A percentile compares a stretch with the other conserved stretches of the same genome.
Conservation (phyloP, 257 asterid species). For the Fraxinus excelsior region DNA sequence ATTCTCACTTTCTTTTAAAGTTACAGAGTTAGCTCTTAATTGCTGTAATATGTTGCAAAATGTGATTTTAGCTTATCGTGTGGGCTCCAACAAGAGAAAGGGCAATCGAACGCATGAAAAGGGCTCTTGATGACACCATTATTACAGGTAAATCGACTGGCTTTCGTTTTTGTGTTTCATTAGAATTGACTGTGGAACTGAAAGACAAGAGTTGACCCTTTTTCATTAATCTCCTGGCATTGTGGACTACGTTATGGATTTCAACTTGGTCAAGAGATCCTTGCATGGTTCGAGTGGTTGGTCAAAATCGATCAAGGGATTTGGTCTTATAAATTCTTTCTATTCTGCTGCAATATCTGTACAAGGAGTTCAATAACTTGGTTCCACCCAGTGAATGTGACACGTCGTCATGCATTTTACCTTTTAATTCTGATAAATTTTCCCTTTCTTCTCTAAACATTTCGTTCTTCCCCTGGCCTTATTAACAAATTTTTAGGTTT, state of each 20-base stretch:
- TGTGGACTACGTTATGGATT: slow-evolving; percentile 2
- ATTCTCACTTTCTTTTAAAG: slow-evolving; percentile 19
- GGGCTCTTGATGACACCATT: slow-evolving; percentile 92
- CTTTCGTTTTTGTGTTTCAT: not conserved
- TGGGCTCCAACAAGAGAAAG: slow-evolving; percentile 99
- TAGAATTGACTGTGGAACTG: slow-evolving; percentile 14
- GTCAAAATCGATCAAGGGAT: not conserved
- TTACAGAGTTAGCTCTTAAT: slow-evolving; percentile 14
- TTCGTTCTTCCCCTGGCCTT: not conserved
- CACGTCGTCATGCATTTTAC: not conserved
- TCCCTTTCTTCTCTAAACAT: too few relatives aligned
- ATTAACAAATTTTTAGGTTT: not conserved
- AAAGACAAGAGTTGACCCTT: not conserved
- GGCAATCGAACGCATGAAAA: slow-evolving; percentile 96
- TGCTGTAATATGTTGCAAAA: slow-evolving; percentile 22
- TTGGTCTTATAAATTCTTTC: not conserved
- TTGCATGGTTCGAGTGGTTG: not conserved
- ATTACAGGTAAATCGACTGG: slow-evolving; percentile 60
- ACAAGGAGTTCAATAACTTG: not conserved
- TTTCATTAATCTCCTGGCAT: not conserved
- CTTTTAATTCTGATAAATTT: too few relatives aligned
- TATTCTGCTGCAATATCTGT: not conserved
- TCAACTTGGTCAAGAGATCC: not conserved
- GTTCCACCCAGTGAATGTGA: not conserved
- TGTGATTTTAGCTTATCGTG: slow-evolving; percentile 71